Conservation (phyloP, 2,329 filamentous ascomycete genomes). For the Teratosphaeria nubilosa region DNA sequence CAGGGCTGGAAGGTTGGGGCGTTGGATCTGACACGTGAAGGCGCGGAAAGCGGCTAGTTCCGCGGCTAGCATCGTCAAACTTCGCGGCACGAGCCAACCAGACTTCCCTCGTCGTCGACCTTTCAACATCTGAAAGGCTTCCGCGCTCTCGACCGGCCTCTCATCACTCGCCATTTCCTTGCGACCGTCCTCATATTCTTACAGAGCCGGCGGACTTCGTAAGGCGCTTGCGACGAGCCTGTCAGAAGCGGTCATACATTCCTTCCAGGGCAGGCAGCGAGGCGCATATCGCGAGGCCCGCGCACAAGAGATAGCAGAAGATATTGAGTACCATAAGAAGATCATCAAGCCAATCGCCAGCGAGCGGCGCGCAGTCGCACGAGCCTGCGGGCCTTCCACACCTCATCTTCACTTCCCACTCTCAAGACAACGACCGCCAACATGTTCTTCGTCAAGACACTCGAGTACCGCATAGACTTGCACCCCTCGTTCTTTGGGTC, state of each 20-base stretch:
- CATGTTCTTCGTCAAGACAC: constrained; percentile 98
- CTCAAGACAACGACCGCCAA: background rate
- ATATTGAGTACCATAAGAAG: background rate
- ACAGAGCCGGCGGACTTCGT: background rate
- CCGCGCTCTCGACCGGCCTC: constrained; percentile 1
- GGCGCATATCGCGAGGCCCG: background rate
- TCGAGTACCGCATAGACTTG: constrained; percentile 87
- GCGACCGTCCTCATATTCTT: background rate
- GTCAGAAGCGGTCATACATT: background rate
- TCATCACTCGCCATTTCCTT: background rate
- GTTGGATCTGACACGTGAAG: background rate
- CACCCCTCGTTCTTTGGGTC: constrained; percentile 96
- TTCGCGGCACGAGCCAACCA: background rate
- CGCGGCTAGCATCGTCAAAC: background rate
- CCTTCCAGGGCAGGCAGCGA: background rate
- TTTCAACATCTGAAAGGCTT: constrained; percentile 15
- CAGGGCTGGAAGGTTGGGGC: background rate
- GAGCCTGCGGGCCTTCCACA: background rate
- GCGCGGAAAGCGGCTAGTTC: background rate
- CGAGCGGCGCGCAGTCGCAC: background rate
- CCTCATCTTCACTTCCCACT: background rate
- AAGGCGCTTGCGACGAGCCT: background rate
- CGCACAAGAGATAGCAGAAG: background rate
- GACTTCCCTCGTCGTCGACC: constrained; percentile 10
- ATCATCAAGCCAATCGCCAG: background rate